Conservation (phyloP, 1,284 basidiomycete species). For the Malassezia furfur region DNA sequence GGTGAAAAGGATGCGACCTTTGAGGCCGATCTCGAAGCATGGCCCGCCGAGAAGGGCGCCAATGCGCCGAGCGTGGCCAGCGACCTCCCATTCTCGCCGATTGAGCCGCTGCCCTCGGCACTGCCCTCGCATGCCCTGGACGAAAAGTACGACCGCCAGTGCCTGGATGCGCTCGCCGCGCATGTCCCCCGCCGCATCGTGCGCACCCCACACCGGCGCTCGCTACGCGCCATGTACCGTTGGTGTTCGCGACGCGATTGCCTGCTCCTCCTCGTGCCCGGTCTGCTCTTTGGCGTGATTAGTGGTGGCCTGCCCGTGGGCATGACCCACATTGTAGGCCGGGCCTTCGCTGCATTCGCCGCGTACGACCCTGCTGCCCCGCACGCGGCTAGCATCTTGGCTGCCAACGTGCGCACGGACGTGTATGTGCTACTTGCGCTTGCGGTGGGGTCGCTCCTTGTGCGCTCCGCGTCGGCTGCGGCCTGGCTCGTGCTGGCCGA, state of each 20-base stretch:
- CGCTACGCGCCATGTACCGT: conserved; percentile 28
- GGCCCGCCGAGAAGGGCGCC: too few species aligned
- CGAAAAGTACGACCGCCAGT: too few species aligned
- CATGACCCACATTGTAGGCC: conserved; percentile 83
- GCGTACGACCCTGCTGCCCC: conserved; percentile 53
- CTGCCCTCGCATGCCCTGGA: too few species aligned
- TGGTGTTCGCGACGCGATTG: conserved; percentile 24
- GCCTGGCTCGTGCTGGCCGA: conserved; percentile 86
- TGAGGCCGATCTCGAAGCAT: too few species aligned
- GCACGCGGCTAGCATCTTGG: conserved; percentile 48
- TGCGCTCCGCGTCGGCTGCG: conserved; percentile 65
- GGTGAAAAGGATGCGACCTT: too few species aligned
- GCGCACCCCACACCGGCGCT: conserved; percentile 9
- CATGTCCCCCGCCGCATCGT: background rate
- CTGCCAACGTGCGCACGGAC: conserved; percentile 52
- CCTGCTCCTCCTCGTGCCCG: conserved; percentile 57
- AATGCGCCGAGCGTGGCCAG: too few species aligned
- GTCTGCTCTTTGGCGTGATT: conserved; percentile 59
- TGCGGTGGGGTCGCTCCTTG: conserved; percentile 60
- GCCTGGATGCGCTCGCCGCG: background rate
- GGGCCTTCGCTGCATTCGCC: conserved; percentile 70
- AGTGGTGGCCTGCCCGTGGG: conserved; percentile 74
- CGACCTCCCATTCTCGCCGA: background rate
- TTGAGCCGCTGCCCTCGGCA: background rate
- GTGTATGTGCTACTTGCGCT: conserved; percentile 62